Conservation (phyloP, 306 rosid species). For the Vigna reflexopilosa region DNA sequence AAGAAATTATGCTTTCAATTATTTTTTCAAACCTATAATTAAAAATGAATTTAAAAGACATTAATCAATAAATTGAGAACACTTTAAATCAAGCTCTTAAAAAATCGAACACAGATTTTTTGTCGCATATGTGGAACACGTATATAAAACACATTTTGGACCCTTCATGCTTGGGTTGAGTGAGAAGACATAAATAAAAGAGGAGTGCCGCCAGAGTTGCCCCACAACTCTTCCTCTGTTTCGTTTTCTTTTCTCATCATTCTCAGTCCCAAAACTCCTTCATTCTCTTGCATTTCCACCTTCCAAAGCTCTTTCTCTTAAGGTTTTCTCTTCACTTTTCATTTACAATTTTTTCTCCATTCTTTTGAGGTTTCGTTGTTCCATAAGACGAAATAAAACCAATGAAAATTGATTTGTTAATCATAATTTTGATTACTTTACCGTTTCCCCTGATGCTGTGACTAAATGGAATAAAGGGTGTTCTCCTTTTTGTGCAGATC, state of each 20-base stretch:
- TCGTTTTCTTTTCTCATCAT: background rate
- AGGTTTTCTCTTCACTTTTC: slow-evolving; percentile 29
- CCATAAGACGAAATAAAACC: background rate
- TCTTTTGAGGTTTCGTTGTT: background rate
- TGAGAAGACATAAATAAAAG: slow-evolving; percentile 12
- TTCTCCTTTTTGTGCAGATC: slow-evolving; percentile 31
- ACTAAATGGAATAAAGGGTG: background rate
- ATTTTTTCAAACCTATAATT: too few species aligned
- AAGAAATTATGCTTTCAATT: too few species aligned
- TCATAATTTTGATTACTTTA: background rate
- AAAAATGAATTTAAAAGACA: too few species aligned
- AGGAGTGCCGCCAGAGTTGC: slow-evolving; percentile 12
- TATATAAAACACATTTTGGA: background rate
- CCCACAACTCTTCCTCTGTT: background rate
- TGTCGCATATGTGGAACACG: background rate
- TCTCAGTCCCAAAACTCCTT: background rate
- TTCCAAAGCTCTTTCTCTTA: slow-evolving; percentile 40
- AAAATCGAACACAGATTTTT: background rate
- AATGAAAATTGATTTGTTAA: background rate
- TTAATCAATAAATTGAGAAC: background rate
- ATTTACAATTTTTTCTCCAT: background rate
- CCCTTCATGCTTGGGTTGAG: background rate
- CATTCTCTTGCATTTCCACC: slow-evolving; percentile 25
- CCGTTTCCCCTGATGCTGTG: background rate
- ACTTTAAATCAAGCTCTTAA: background rate